Evolutionary conservation across 2,329 filamentous ascomycete species (phyloP).

Genomic region (Phyllosticta ampelicida): DNA sequence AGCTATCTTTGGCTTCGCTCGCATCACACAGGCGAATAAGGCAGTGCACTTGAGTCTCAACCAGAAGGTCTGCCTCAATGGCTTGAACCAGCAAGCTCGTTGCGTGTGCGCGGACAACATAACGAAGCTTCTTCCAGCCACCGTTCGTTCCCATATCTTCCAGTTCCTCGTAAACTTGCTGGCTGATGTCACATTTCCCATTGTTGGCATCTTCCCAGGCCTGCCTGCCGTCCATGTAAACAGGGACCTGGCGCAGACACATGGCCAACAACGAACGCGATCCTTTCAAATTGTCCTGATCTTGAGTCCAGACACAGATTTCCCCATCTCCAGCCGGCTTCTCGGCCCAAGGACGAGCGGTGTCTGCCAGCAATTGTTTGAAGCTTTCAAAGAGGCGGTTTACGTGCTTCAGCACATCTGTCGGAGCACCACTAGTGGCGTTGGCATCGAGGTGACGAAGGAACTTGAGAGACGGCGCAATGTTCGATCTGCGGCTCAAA

Average conservation of each 20-base stretch:
- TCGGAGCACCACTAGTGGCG: neutral
- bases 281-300: slow-evolving; percentile 10
- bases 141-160: slow-evolving; percentile 21
- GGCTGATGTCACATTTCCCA: slow-evolving; percentile 23
- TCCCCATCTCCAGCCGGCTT: neutral
- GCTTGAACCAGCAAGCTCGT: slow-evolving; percentile 28
- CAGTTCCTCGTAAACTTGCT: slow-evolving; percentile 31
- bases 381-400: neutral
- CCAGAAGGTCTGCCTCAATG: slow-evolving; percentile 24
- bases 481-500: neutral
- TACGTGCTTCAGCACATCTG: neutral
- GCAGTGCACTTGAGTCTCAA: slow-evolving; percentile 16
- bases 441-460: slow-evolving; percentile 2
- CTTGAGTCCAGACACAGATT: neutral
- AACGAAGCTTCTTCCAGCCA: slow-evolving; percentile 29
- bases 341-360: slow-evolving; percentile 24
- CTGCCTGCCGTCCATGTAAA: slow-evolving; percentile 31
- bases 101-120: slow-evolving; percentile 32
- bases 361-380: neutral
- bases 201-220: slow-evolving; percentile 23
- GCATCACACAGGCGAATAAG: slow-evolving; percentile 22
- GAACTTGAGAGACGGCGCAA: neutral
- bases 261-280: slow-evolving; percentile 27
- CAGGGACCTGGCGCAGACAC: slow-evolving; percentile 31
- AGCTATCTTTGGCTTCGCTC: slow-evolving; percentile 24